A percentile compares a stretch with the other conserved stretches of the same genome.
Evolutionary conservation across 148 eudicot species (phyloP).

Genomic region (Silene latifolia): DNA sequence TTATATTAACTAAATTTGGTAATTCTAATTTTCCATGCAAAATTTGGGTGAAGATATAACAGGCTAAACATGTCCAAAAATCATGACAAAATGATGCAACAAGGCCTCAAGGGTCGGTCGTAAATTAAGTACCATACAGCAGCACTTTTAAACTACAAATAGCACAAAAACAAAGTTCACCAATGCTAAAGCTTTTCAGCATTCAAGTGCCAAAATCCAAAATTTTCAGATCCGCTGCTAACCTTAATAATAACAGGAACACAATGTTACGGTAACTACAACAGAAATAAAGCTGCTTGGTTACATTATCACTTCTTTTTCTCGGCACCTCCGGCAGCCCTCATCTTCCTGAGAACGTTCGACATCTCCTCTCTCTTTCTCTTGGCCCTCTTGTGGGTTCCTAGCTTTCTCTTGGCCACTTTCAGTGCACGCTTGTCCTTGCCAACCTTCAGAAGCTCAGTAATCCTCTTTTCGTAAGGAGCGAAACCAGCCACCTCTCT

Average conservation of each 20-base stretch:
- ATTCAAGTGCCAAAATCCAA: too few species aligned
- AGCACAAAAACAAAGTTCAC: too few species aligned
- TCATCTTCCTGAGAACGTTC: constrained; percentile 50
- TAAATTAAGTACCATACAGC: too few species aligned
- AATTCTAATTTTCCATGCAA: too few species aligned
- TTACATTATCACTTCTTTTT: neutral
- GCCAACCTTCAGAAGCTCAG: constrained; percentile 49
- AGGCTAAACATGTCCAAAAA: too few species aligned
- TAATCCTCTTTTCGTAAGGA: constrained; percentile 42
- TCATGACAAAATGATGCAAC: too few species aligned
- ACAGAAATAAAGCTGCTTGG: neutral
- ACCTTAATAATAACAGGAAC: neutral
- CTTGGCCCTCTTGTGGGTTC: constrained; percentile 60
- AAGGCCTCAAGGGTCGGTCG: too few species aligned
- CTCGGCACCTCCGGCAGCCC: constrained; percentile 12
- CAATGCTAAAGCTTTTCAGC: too few species aligned
- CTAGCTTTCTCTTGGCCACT: constrained; percentile 54
- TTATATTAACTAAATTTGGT: too few species aligned
- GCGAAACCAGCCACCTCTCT: constrained; percentile 39
- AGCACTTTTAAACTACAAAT: too few species aligned
- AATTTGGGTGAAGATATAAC: too few species aligned
- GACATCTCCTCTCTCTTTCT: constrained; percentile 58
- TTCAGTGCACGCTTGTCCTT: constrained; percentile 54
- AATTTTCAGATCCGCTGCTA: too few species aligned
- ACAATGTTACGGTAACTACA: neutral